Conservation (phyloP, 805 yeast species). For the Wickerhamiella musiphila region DNA sequence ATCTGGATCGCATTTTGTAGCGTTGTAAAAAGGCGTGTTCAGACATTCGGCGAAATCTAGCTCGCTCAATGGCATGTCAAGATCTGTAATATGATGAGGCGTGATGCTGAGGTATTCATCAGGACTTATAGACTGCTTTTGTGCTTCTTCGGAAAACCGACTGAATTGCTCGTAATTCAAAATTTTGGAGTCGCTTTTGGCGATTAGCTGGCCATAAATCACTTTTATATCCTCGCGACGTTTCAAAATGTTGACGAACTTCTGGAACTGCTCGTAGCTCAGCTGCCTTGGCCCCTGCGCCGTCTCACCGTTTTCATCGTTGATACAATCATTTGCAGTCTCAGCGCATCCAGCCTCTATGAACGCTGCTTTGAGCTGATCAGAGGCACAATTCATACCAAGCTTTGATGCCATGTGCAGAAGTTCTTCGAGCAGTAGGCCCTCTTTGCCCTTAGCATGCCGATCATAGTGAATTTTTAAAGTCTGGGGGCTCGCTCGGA, state of each 20-base stretch:
- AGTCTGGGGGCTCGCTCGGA: slow-evolving; percentile 45
- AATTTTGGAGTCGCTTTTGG: not conserved
- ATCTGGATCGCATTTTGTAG: slow-evolving; percentile 23
- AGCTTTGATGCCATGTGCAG: slow-evolving; percentile 44
- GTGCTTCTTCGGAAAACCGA: slow-evolving; percentile 2
- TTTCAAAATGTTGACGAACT: slow-evolving; percentile 52
- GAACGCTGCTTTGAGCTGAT: slow-evolving; percentile 34
- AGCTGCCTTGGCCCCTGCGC: no score
- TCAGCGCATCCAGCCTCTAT: no score
- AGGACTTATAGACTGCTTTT: slow-evolving; percentile 3
- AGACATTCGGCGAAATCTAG: slow-evolving; percentile 21
- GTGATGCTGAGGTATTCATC: no score
- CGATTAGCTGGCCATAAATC: slow-evolving; percentile 27
- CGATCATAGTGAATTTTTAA: slow-evolving; percentile 45
- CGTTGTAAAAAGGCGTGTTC: slow-evolving; percentile 11
- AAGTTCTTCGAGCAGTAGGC: slow-evolving; percentile 45
- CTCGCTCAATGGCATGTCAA: slow-evolving; percentile 20
- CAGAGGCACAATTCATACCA: slow-evolving; percentile 53
- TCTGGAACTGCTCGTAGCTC: slow-evolving; percentile 56
- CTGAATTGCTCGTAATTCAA: not conserved
- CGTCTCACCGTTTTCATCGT: no score
- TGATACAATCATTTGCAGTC: slow-evolving; percentile 33
- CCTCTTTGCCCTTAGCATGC: slow-evolving; percentile 11
- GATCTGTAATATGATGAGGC: not conserved
- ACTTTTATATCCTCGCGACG: slow-evolving; percentile 40